These are phyloP conservation scores for Kalmusia sp. DNA, from an alignment of 2,329 filamentous ascomycete species.

Conservation along the genomic window DNA sequence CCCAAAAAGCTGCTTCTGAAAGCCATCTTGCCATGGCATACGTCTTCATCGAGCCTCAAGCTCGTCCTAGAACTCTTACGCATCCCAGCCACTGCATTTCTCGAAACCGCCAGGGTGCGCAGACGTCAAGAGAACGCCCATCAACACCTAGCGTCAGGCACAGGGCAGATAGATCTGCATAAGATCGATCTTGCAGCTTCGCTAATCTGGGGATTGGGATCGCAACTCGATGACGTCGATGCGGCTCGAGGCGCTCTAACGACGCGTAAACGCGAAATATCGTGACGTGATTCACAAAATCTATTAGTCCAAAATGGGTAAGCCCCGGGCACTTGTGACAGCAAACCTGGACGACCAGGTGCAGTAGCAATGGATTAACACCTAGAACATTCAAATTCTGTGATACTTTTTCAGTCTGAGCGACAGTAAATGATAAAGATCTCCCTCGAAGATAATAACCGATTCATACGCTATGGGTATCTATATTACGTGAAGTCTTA, in stretches of 20 bases:
- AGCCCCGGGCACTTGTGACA: not conserved
- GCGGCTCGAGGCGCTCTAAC: not conserved
- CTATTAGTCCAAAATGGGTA: not conserved
- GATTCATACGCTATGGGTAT: constrained; percentile 13
- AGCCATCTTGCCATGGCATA: not conserved
- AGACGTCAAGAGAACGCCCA: not conserved
- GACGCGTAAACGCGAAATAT: not conserved
- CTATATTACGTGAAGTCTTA: constrained; percentile 5
- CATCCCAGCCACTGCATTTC: not conserved
- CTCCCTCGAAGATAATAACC: not conserved
- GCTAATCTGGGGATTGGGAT: constrained; percentile 11
- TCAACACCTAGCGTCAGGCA: constrained; percentile 30
- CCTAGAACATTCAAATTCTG: too few species aligned
- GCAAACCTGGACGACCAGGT: not conserved
- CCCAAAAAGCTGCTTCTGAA: not conserved
- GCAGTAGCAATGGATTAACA: too few species aligned
- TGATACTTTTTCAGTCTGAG: too few species aligned
- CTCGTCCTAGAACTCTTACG: not conserved
- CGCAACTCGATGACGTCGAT: not conserved
- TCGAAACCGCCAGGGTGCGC: not conserved
- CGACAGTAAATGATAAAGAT: not conserved
- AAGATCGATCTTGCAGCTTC: constrained; percentile 28
- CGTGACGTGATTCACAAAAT: constrained; percentile 4
- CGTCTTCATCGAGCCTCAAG: too few species aligned
- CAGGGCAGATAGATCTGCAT: constrained; percentile 18